A percentile compares a stretch with the other conserved stretches of the same genome.
Evolutionary conservation across 2,329 filamentous ascomycete species (phyloP).

Genomic region (Ambrosiella cleistominuta): DNA sequence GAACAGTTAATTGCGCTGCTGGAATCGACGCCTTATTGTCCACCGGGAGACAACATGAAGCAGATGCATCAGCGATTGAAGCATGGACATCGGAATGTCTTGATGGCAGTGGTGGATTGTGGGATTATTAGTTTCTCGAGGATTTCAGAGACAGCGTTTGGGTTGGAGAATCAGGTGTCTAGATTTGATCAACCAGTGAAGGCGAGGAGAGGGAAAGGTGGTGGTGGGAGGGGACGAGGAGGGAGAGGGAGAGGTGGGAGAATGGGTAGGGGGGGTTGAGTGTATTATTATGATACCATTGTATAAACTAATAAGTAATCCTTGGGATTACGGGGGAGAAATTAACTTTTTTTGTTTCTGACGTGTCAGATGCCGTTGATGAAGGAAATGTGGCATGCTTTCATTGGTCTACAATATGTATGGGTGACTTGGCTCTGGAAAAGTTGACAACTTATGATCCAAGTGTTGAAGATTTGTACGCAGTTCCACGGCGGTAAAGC

Average conservation of each 20-base stretch:
- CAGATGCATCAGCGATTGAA: slow-evolving; percentile 61
- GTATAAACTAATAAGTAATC: neutral
- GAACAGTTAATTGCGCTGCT: slow-evolving; percentile 55
- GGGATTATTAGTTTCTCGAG: slow-evolving; percentile 79
- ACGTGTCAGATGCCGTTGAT: neutral
- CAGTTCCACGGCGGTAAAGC: no score
- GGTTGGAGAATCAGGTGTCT: slow-evolving; percentile 53
- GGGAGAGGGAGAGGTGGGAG: slow-evolving; percentile 1
- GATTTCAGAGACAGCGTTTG: slow-evolving; percentile 65
- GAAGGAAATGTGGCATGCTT: neutral
- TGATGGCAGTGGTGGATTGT: slow-evolving; percentile 76
- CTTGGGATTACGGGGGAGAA: neutral
- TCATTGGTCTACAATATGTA: neutral
- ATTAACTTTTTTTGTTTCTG: neutral
- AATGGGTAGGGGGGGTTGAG: neutral
- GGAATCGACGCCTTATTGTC: slow-evolving; percentile 44
- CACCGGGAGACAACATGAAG: slow-evolving; percentile 18
- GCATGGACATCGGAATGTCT: slow-evolving; percentile 66
- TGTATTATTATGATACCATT: neutral
- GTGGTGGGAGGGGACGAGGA: slow-evolving; percentile 25
- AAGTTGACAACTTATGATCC: no score
- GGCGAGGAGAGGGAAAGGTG: slow-evolving; percentile 22
- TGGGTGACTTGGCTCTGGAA: neutral
- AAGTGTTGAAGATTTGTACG: no score
- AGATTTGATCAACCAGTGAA: slow-evolving; percentile 25